Base-by-base conservation (phyloP, 805 yeast species). In the Candida manassasensis region DNA sequence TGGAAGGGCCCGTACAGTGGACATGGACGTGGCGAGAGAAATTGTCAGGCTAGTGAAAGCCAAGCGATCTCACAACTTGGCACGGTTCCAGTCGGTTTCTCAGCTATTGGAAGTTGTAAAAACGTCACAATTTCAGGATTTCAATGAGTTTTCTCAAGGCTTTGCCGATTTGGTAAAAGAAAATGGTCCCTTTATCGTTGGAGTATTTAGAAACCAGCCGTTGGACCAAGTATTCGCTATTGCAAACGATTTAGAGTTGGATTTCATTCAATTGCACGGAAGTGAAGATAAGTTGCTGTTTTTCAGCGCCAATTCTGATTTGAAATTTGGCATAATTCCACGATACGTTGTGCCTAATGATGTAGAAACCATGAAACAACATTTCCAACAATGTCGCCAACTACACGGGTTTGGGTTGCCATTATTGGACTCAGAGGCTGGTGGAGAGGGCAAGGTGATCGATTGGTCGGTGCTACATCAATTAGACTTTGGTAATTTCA, bases 211-310 rank as follows among this genome's bases (percentile, higher is more conserved):
- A 40, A 86, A 93, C 54, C 97, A 89, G 56, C 49, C 81, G 0
- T 49, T 82, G 3, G 79, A 73, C 2, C 83, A 81, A 10, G 82
- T 90, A 1, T 53, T 67, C 27, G 38, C 45, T 7, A 48, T 71
- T 2, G 69, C 71, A 0, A 43, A 52, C 2, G 70, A 67, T 6
- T 55, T 80, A 11, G 61, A 63, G 1, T 52, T 88, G 3, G 97
- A 93, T 56, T 62, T 86, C 17, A 83, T 93, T 1, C 98, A 93
- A 54, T 60, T 93, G 9, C 98, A 93, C 56, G 98, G 97, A 1
- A 53, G 51, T 29, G 73, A 67, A 39, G 50, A 59, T 7, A 69
- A 76, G 18, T 82, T 81, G 43, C 73, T 77, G 11, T 64, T 69
- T 40, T 56, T 69, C 12, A 71, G 66, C 26, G 75, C 69, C 56